phyloP scores from a whole-genome alignment of 1,284 basidiomycete genomes.

The Anthracocystis walkeri region DNA sequence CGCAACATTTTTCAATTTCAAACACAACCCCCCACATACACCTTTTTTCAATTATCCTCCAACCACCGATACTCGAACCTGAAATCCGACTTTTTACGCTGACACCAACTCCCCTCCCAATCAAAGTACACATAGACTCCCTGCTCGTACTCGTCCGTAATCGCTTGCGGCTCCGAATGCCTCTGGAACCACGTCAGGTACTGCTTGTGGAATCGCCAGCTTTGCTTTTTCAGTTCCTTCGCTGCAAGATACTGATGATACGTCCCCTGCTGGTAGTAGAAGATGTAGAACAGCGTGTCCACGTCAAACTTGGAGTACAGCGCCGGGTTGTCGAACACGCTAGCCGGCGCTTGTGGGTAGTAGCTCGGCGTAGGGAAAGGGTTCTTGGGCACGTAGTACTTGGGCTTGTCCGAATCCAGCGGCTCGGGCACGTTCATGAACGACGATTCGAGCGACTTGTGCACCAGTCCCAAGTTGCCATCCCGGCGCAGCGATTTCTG shows the following conservation, averaged over 20 bases:
- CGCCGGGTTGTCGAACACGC: conserved; percentile 83
- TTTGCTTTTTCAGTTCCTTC: conserved; percentile 95
- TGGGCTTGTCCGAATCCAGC: conserved; percentile 77
- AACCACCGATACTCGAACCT: conserved; percentile 72
- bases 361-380: conserved; percentile 91
- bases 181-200: conserved; percentile 99
- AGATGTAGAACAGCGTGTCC: conserved; percentile 98
- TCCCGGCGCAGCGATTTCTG: conserved; percentile 87
- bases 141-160: conserved; percentile 99
- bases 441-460: conserved; percentile 90
- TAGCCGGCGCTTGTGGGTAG: conserved; percentile 90
- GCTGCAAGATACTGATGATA: conserved; percentile 99
- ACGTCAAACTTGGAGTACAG: conserved; percentile 94
- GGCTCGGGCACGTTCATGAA: conserved; percentile 90
- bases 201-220: conserved; percentile 99
- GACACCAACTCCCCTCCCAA: conserved; percentile 80
- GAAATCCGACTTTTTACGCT: conserved; percentile 97
- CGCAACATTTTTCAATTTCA: conserved; percentile 2
- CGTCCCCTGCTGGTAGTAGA: conserved; percentile 96
- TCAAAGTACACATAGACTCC: conserved; percentile 77
- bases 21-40: no score
- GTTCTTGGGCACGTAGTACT: conserved; percentile 95
- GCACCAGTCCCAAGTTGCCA: conserved; percentile 78
- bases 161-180: conserved; percentile 97
- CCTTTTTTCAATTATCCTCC: conserved; percentile 53